Evolutionary conservation across 257 asterid species (phyloP).

Genomic region (Nicotiana sylvestris): DNA sequence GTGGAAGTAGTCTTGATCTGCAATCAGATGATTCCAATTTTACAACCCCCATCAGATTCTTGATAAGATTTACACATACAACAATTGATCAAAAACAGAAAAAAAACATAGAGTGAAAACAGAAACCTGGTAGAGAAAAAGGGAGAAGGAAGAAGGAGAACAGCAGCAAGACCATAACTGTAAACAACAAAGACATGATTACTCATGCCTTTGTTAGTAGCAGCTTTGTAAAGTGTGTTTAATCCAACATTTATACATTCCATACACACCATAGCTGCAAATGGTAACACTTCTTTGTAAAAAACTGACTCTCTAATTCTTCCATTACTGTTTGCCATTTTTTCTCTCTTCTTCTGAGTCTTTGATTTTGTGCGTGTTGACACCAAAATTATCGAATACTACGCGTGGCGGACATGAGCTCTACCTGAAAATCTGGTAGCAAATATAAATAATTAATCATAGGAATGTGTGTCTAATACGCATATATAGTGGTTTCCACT

Average conservation of each 20-base stretch:
- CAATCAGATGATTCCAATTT: background rate
- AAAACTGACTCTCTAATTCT: constrained; percentile 10
- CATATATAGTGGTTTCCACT: background rate
- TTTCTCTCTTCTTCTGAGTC: background rate
- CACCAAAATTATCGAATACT: background rate
- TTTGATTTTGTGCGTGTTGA: background rate
- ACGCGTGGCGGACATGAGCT: background rate
- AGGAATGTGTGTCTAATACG: background rate
- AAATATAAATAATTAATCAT: background rate
- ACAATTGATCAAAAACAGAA: background rate
- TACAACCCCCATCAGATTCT: background rate
- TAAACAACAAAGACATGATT: constrained; percentile 71
- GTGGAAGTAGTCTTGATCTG: constrained; percentile 62
- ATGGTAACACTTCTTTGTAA: constrained; percentile 51
- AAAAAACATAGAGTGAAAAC: background rate
- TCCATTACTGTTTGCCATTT: constrained; percentile 3
- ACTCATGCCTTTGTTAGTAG: constrained; percentile 65
- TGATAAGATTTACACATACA: background rate
- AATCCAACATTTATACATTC: constrained; percentile 73
- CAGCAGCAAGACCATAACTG: constrained; percentile 71
- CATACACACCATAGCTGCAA: constrained; percentile 56
- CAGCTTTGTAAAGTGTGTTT: constrained; percentile 76
- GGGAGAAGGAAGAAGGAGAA: constrained; percentile 57
- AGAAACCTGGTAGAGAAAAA: constrained; percentile 53
- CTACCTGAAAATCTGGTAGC: background rate